A percentile compares a stretch with the other conserved stretches of the same genome.
phyloP scores from a whole-genome alignment of 768 basidiomycete genomes.

The Mycena alexandri region DNA sequence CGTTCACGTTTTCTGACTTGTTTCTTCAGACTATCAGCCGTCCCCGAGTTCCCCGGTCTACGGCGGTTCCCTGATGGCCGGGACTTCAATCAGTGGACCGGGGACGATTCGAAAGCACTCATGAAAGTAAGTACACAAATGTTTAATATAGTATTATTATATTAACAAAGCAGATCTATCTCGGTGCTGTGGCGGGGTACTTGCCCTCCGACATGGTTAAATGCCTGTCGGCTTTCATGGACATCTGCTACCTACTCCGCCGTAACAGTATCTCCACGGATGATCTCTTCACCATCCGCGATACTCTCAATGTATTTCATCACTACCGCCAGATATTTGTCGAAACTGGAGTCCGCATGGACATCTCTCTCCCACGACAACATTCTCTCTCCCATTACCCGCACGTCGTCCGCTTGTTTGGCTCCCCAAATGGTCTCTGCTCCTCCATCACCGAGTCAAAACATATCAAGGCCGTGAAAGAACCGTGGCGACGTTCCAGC shows the following conservation, averaged over 20 bases:
- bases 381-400: neutral
- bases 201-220: conserved; percentile 46
- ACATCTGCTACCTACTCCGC: conserved; percentile 45
- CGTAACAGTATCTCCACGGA: conserved; percentile 37
- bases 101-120: conserved; percentile 48
- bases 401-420: neutral
- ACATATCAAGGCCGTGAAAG: conserved; percentile 5
- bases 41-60: conserved; percentile 29
- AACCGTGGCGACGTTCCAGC: neutral
- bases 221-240: conserved; percentile 42
- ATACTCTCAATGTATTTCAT: conserved; percentile 31
- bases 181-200: conserved; percentile 47
- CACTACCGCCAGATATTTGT: neutral
- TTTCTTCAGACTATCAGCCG: conserved; percentile 25
- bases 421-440: neutral
- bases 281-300: conserved; percentile 23
- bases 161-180: conserved; percentile 41
- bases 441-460: conserved; percentile 1
- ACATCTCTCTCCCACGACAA: neutral
- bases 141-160: neutral
- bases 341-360: neutral
- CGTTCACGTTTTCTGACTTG: too few species aligned
- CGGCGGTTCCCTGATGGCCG: conserved; percentile 42
- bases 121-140: conserved; percentile 46
- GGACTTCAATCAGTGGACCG: conserved; percentile 48